These are phyloP conservation scores for Melampsora americana DNA, from an alignment of 1,284 basidiomycete species.

Conservation along the genomic window DNA sequence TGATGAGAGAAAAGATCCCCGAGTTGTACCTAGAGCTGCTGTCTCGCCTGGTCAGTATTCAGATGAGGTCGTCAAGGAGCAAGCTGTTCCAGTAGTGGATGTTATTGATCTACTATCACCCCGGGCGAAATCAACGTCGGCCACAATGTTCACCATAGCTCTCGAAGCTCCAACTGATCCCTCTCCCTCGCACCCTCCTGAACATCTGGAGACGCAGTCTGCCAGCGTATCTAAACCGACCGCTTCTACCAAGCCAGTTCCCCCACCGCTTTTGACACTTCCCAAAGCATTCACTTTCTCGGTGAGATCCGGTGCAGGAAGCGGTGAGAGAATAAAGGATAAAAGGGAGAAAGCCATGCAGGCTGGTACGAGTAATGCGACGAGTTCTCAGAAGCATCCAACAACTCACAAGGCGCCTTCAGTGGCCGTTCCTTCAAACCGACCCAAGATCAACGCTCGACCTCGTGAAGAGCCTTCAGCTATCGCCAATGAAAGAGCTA, in stretches of 20 bases:
- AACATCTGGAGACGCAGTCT: not conserved
- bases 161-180: not conserved
- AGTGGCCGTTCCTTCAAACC: not conserved
- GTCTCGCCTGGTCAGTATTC: not conserved
- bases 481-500: conserved; percentile 16
- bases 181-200: not conserved
- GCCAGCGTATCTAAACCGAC: not conserved
- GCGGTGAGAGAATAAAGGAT: conserved; percentile 34
- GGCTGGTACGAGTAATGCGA: not conserved
- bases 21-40: not conserved
- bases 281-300: conserved; percentile 35
- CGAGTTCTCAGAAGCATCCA: conserved; percentile 3
- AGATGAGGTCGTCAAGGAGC: not conserved
- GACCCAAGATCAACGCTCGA: conserved; percentile 7
- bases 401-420: not conserved
- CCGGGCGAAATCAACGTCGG: not conserved
- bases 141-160: not conserved
- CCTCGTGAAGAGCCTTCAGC: conserved; percentile 13
- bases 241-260: not conserved
- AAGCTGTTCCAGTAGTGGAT: not conserved
- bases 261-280: conserved; percentile 30
- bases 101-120: conserved; percentile 4
- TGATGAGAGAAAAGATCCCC: not conserved
- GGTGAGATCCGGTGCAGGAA: conserved; percentile 16
- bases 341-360: conserved; percentile 1